Percentiles rank a stretch among this genome's conserved stretches.
phyloP scores from a whole-genome alignment of 208 protist genomes.

The Leishmania braziliensis region DNA sequence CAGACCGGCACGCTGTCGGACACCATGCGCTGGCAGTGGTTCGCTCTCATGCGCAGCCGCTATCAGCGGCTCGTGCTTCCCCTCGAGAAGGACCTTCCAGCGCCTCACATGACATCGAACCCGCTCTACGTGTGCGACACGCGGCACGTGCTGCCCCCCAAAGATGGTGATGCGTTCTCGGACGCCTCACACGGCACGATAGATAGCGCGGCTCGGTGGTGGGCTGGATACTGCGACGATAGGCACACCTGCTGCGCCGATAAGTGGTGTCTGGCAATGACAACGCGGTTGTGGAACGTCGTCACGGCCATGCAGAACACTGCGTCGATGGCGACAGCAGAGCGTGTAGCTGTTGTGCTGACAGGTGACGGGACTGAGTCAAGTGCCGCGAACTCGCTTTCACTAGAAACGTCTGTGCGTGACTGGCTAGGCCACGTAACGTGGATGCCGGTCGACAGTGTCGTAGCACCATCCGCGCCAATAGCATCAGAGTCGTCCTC shows the following conservation, averaged over 20 bases:
- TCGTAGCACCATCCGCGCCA: neutral
- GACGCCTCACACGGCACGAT: neutral
- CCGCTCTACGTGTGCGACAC: conserved; percentile 53
- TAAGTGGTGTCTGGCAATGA: conserved; percentile 42
- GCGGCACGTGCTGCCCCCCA: conserved; percentile 28
- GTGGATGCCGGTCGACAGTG: conserved; percentile 5
- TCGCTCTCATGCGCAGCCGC: conserved; percentile 39
- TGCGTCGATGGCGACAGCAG: neutral
- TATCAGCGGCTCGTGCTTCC: conserved; percentile 69
- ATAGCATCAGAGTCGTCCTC: neutral
- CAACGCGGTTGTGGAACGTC: conserved; percentile 36
- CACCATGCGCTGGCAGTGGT: conserved; percentile 35
- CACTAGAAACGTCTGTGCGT: neutral
- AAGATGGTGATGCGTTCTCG: neutral
- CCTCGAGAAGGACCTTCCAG: conserved; percentile 51
- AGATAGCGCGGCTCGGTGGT: conserved; percentile 37
- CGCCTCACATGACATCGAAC: conserved; percentile 35
- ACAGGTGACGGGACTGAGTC: neutral
- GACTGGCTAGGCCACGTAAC: neutral
- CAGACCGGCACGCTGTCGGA: conserved; percentile 11
- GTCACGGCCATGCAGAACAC: conserved; percentile 31
- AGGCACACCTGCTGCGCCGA: conserved; percentile 35
- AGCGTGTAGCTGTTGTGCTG: conserved; percentile 9
- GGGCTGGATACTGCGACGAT: conserved; percentile 41
- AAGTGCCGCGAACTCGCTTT: neutral